phyloP scores from a whole-genome alignment of 208 protist genomes.

The Porcisia hertigi region DNA sequence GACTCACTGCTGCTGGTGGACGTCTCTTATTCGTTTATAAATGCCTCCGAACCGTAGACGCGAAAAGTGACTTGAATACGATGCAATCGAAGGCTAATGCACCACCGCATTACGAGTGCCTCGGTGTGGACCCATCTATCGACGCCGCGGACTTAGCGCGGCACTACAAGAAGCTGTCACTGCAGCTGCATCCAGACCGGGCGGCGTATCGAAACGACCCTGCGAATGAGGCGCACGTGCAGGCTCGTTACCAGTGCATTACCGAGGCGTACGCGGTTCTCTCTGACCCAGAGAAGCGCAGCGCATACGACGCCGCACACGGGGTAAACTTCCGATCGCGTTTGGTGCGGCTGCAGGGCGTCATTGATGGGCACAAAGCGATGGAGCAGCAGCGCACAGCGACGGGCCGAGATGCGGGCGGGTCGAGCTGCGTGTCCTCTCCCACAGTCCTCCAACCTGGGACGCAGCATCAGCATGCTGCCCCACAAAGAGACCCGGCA shows the following conservation, averaged over 20 bases:
- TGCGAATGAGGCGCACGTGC: conserved; percentile 29
- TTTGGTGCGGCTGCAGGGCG: conserved; percentile 31
- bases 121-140: conserved; percentile 66
- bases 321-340: conserved; percentile 75
- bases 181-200: conserved; percentile 80
- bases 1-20: background rate
- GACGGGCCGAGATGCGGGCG: background rate
- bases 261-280: conserved; percentile 76
- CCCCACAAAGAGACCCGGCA: background rate
- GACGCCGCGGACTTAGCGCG: conserved; percentile 53
- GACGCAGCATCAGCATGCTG: background rate
- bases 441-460: background rate
- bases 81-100: conserved; percentile 15
- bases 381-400: conserved; percentile 15
- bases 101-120: conserved; percentile 59
- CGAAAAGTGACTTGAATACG: background rate
- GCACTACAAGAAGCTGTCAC: conserved; percentile 66
- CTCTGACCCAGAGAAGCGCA: conserved; percentile 58
- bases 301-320: conserved; percentile 70
- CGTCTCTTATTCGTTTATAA: background rate
- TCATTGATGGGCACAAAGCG: conserved; percentile 45
- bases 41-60: background rate
- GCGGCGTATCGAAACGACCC: conserved; percentile 51
- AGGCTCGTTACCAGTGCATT: conserved; percentile 62
- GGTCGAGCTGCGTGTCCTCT: background rate